phyloP scores from a whole-genome alignment of 306 rosid genomes.

The Glycine tomentella region DNA sequence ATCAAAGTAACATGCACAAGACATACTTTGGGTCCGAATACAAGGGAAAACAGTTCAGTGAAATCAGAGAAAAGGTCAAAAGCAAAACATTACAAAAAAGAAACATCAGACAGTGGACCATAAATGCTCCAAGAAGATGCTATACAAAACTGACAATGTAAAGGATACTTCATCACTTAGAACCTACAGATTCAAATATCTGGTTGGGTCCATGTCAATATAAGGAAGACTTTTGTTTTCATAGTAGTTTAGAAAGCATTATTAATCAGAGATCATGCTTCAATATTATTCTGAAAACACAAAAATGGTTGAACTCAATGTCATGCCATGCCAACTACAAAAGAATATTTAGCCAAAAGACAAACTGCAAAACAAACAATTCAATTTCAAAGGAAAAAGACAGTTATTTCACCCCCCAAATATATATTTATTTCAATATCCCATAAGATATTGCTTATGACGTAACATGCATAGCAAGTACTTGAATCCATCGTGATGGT shows the following conservation, averaged over 20 bases:
- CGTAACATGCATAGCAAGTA: not conserved
- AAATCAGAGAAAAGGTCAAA: not conserved
- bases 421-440: not conserved
- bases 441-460: not conserved
- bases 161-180: not conserved
- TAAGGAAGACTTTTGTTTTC: too few species aligned
- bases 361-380: not conserved
- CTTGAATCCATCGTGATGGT: slow-evolving; percentile 2
- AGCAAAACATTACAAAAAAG: too few species aligned
- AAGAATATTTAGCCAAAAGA: not conserved
- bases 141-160: not conserved
- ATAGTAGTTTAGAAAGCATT: not conserved
- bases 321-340: slow-evolving; percentile 4
- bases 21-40: not conserved
- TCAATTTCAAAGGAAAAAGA: not conserved
- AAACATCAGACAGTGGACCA: too few species aligned
- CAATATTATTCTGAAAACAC: too few species aligned
- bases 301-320: too few species aligned
- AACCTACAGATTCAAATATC: not conserved
- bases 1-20: not conserved
- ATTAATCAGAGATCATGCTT: slow-evolving; percentile 6
- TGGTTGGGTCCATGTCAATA: not conserved
- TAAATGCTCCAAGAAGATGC: too few species aligned
- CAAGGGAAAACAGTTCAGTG: not conserved
- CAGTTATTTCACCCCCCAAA: not conserved